These are phyloP conservation scores for Bauhinia variegata DNA, from an alignment of 306 rosid genomes.

Conservation along the genomic window DNA sequence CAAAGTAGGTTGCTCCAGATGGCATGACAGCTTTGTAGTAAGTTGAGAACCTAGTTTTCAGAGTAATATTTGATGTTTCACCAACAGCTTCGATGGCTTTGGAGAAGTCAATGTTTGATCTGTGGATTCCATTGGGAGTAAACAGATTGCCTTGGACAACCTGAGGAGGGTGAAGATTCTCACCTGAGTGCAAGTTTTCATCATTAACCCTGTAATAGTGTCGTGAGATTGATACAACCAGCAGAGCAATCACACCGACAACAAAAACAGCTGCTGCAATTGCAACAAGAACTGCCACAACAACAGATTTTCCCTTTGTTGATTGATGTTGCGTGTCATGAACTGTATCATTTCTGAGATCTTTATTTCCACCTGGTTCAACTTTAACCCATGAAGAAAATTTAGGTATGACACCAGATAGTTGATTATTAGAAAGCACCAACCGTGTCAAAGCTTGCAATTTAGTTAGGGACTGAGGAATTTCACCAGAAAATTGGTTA, in stretches of 20 bases:
- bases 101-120: slow-evolving; percentile 69
- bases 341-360: not conserved
- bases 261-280: slow-evolving; percentile 54
- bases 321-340: too few relatives aligned
- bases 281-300: slow-evolving; percentile 48
- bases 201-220: slow-evolving; percentile 54
- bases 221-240: slow-evolving; percentile 47
- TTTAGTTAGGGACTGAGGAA: slow-evolving; percentile 42
- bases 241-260: slow-evolving; percentile 40
- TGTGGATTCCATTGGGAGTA: slow-evolving; percentile 71
- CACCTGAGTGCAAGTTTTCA: slow-evolving; percentile 43
- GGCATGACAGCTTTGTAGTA: slow-evolving; percentile 79
- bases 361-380: slow-evolving; percentile 30
- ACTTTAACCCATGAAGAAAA: slow-evolving; percentile 24
- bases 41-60: slow-evolving; percentile 84
- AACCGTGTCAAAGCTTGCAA: slow-evolving; percentile 54
- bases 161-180: slow-evolving; percentile 50
- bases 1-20: slow-evolving; percentile 68
- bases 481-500: slow-evolving; percentile 62
- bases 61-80: slow-evolving; percentile 52
- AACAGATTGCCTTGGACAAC: slow-evolving; percentile 55
- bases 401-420: slow-evolving; percentile 54
- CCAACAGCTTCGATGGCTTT: slow-evolving; percentile 76
- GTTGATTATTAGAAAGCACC: slow-evolving; percentile 58
- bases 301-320: slow-evolving; percentile 38